These are phyloP conservation scores for Aspergillus fumigatus DNA, from an alignment of 2,329 filamentous ascomycete genomes.

Conservation along the genomic window DNA sequence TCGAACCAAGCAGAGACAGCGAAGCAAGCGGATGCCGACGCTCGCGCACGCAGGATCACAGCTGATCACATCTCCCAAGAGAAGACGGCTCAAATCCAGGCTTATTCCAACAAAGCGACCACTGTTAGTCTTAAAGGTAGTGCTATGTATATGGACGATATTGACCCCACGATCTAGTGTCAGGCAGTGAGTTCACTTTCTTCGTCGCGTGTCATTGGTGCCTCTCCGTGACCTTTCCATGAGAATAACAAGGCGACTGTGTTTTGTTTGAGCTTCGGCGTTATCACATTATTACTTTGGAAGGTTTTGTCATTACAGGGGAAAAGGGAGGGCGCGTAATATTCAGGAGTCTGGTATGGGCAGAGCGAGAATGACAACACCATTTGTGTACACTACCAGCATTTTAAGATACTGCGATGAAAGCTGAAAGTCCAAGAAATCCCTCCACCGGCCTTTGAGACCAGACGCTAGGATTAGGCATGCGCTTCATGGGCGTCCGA, in stretches of 20 bases:
- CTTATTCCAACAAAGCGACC: constrained; percentile 18
- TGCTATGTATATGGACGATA: constrained; percentile 31
- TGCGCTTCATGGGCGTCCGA: background rate
- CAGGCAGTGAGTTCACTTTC: background rate
- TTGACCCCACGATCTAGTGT: constrained; percentile 7
- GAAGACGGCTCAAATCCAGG: constrained; percentile 24
- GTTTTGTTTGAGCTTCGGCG: background rate
- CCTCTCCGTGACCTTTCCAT: background rate
- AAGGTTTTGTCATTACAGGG: background rate
- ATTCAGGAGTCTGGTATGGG: background rate
- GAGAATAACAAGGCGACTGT: background rate
- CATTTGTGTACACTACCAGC: background rate
- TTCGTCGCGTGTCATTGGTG: background rate
- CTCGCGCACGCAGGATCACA: constrained; percentile 17
- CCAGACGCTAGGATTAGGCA: background rate
- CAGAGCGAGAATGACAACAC: background rate
- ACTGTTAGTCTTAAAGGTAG: constrained; percentile 28
- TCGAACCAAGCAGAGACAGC: constrained; percentile 22
- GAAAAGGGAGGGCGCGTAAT: background rate
- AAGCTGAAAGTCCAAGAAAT: background rate
- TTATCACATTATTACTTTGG: background rate
- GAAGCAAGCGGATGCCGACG: constrained; percentile 21
- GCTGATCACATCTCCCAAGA: constrained; percentile 16
- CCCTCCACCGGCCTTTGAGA: background rate
- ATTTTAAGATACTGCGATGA: background rate